Conservation (phyloP, 176 grass and related monocot genomes). For the Neostapfia colusana region DNA sequence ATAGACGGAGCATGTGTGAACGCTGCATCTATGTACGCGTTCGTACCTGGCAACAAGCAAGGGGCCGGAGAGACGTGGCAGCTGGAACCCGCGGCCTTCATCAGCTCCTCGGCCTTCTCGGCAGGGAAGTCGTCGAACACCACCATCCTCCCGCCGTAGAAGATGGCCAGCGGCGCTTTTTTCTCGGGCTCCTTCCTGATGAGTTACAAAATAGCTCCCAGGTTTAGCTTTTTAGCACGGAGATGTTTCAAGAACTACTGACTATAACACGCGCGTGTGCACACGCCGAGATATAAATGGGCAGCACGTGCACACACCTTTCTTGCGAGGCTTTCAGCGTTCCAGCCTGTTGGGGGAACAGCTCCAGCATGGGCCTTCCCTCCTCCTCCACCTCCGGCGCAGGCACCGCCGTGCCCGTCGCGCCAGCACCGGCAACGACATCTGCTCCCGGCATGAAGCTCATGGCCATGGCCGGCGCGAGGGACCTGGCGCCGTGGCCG, state of each 20-base stretch:
- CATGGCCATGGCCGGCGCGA: slow-evolving; percentile 44
- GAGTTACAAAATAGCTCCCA: no score
- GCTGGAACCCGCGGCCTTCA: slow-evolving; percentile 56
- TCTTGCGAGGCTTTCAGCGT: slow-evolving; percentile 24
- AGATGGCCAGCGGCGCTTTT: slow-evolving; percentile 63
- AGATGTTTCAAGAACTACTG: no score
- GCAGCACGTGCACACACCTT: not conserved
- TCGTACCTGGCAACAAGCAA: slow-evolving; percentile 34
- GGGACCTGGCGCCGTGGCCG: slow-evolving; percentile 14
- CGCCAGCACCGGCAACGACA: not conserved
- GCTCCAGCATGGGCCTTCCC: slow-evolving; percentile 47
- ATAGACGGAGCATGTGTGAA: no score
- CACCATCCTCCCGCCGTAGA: slow-evolving; percentile 65
- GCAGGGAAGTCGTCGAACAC: slow-evolving; percentile 80
- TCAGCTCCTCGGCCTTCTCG: slow-evolving; percentile 63
- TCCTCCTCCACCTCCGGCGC: not conserved
- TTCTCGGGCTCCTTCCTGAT: slow-evolving; percentile 34
- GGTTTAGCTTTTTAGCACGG: no score
- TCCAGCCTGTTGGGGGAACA: slow-evolving; percentile 53
- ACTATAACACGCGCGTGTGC: no score
- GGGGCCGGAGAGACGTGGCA: not conserved
- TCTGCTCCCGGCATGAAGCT: slow-evolving; percentile 47
- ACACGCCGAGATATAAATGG: no score
- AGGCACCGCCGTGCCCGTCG: not conserved
- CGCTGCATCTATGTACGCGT: not conserved